Evolutionary conservation across 805 yeast species (phyloP).

Genomic region (Groenewaldozyma salmanticensis): DNA sequence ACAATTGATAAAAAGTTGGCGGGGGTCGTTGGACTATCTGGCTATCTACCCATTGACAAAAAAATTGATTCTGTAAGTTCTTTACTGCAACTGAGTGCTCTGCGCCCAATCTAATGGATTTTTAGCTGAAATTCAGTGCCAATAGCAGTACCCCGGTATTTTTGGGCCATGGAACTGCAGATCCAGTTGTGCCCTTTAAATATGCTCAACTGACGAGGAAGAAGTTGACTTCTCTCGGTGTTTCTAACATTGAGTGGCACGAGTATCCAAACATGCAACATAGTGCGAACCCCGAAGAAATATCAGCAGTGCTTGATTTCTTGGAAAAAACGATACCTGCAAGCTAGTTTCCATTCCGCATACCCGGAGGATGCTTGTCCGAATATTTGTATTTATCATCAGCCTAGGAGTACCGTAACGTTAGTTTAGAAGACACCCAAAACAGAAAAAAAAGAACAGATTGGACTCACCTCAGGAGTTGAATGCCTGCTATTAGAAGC

Average conservation of each 20-base stretch:
- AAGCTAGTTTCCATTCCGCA: too few species aligned
- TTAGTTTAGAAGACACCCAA: too few species aligned
- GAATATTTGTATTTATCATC: neutral
- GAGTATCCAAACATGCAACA: slow-evolving; percentile 60
- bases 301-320: slow-evolving; percentile 43
- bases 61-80: slow-evolving; percentile 12
- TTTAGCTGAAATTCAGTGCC: slow-evolving; percentile 18
- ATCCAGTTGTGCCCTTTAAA: slow-evolving; percentile 47
- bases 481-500: slow-evolving; percentile 6
- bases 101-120: neutral
- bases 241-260: slow-evolving; percentile 35
- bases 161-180: slow-evolving; percentile 80
- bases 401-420: too few species aligned
- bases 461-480: too few species aligned
- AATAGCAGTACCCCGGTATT: slow-evolving; percentile 67
- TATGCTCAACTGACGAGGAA: slow-evolving; percentile 37
- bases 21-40: slow-evolving; percentile 70
- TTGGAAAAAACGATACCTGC: slow-evolving; percentile 30
- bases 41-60: slow-evolving; percentile 42
- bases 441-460: too few species aligned
- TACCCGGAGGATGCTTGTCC: neutral
- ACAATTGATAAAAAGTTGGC: slow-evolving; percentile 52
- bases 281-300: slow-evolving; percentile 56
- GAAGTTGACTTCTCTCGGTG: slow-evolving; percentile 38
- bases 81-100: neutral